Evolutionary conservation across 768 basidiomycete genomes (phyloP), one percentile per base, ranked within the genome.

Genomic region (Amanita pseudoporphyria): DNA sequence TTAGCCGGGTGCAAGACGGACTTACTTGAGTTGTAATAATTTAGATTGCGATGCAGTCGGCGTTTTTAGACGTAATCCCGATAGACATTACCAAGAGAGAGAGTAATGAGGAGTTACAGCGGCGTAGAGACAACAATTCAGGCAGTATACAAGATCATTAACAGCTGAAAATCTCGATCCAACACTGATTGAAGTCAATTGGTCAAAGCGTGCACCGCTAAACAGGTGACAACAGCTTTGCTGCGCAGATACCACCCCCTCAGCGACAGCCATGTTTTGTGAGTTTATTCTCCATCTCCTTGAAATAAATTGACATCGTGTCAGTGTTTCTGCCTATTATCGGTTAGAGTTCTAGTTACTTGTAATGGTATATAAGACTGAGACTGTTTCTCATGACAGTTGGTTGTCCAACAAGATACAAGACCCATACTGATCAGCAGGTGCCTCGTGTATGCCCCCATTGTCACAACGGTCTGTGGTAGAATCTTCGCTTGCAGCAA

Each of bases 401-500:
- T 57, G 85, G 85, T 38, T 82, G 82, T 62, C 72, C 76, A 47
- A 79, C 77, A 28, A 77, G 66, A 54, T 58, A 84, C 53, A 78
- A 76, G 53, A 71, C 79, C 9, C 72, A 79, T 24, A 76, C 74
- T 19, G 67, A 76, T 45, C 69, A 72, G 47, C 71, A 50, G n/a
- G 2, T 67, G 7, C 63, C 77, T 18, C 72, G 78, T 45, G 58
- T 83, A 45, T 88, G 86, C 58, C 86, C 86, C 13, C 72, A 76
- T 45, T 88, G 86, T 56, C 71, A 84, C 60, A 87, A 88, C 52
- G 75, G 85, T 83, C 39, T 46, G 71, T 57, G n/a, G n/a, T 36
- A 3, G 36, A 32, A 42, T n/a, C 40, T 14, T 6, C 19, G 12
- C 26, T 9, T 7, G 6, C 3, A 6, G 13, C 21, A 26, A 18